Base-by-base conservation (phyloP, 73 alveolate genomes). In the Tetrahymena borealis region DNA sequence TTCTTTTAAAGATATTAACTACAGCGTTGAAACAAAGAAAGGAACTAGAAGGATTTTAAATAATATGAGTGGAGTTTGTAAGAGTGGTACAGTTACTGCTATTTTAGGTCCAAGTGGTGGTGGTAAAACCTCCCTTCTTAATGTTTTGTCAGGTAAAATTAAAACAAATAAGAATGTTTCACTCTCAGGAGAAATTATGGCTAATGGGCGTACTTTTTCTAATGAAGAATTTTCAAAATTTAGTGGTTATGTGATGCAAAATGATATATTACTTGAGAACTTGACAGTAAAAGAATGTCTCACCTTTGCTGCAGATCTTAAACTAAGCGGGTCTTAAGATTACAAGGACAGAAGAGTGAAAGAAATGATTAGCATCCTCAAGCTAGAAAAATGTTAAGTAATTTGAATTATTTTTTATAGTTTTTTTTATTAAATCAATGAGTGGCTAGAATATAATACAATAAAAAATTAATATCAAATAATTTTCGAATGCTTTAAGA, bases 111-210 rank as follows among this genome's bases (percentile, higher is more conserved):
- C 94, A 8, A 36, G 90, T 33, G 94, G 94, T 15, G 90, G 90
- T 77, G 94, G 94, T 32, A 91, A 91, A 31, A 91, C 94, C 6
- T 78, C 94, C 2, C 91, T 91, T 12, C 91, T 42, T 13, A 5
- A 77, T 40, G 91, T 39, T 11, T 5, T 38, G 36, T 38, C 38
- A 24, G 20, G 35, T 9, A 3, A 78, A 8, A 38, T 38, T 1
- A 24, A 39, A 39, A 15, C 91, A 11, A 91, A 97, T 7, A 60
- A 90, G 78, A 90, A 96, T 90, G 95, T 96, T 7, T 85, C 28
- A 37, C 96, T 95, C 79, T 39, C 79, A 35, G 99, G 99, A n/a
- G 91, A 95, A 60, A 91, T 97, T 35, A 90, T 20, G 77, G 95
- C 96, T 91, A 97, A 97, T 92, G 98, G 96, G 10, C 78, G 16